phyloP scores from a whole-genome alignment of 768 basidiomycete species.

The Boletus coccyginus region DNA sequence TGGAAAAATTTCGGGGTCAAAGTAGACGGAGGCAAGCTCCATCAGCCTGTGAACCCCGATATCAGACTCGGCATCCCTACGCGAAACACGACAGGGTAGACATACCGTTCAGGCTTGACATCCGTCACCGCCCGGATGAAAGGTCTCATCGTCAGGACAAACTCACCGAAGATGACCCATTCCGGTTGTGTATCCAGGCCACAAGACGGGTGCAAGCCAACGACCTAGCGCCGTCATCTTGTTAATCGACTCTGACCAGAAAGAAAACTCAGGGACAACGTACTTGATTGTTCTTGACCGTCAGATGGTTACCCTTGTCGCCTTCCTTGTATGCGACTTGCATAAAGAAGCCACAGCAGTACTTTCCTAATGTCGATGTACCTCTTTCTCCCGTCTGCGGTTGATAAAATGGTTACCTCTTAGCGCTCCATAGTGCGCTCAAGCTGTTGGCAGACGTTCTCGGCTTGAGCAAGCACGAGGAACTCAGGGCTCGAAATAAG shows the following conservation, averaged over 20 bases:
- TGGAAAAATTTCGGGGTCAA: slow-evolving; percentile 60
- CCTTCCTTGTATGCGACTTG: slow-evolving; percentile 95
- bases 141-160: slow-evolving; percentile 83
- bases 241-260: not conserved
- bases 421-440: slow-evolving; percentile 89
- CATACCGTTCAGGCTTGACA: slow-evolving; percentile 81
- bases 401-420: slow-evolving; percentile 73
- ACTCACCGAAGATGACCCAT: slow-evolving; percentile 94
- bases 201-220: slow-evolving; percentile 69
- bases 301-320: slow-evolving; percentile 78
- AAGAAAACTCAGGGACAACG: slow-evolving; percentile 12
- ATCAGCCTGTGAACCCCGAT: slow-evolving; percentile 46
- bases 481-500: slow-evolving; percentile 94
- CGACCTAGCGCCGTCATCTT: slow-evolving; percentile 7
- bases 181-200: slow-evolving; percentile 86
- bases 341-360: slow-evolving; percentile 96
- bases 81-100: slow-evolving; percentile 7
- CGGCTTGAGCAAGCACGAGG: slow-evolving; percentile 73
- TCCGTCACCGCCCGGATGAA: slow-evolving; percentile 94
- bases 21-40: slow-evolving; percentile 65
- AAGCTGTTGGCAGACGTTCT: slow-evolving; percentile 89
- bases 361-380: slow-evolving; percentile 55
- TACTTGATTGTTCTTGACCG: slow-evolving; percentile 94
- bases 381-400: slow-evolving; percentile 66
- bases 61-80: not conserved